Base-by-base conservation (phyloP, 129 eudicot genomes). In the Scalesia atractyloides region DNA sequence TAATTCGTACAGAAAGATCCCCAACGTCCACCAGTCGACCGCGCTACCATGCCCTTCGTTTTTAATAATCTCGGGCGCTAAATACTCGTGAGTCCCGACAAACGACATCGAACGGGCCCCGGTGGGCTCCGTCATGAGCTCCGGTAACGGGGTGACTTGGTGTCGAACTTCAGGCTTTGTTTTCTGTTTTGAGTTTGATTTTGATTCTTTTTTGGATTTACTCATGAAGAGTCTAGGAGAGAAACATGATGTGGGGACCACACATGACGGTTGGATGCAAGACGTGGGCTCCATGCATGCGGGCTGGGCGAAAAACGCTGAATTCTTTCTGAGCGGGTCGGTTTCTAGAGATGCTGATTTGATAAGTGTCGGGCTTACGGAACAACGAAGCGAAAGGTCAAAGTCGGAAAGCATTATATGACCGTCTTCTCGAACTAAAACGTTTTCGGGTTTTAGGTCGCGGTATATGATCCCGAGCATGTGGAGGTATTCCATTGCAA, bases 401-500 rank as follows among this genome's bases (percentile, higher is more conserved):
- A 91, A 91, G 61, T 91, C 97, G 2, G 96, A 84, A 3, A 91
- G 89, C 96, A 91, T 91, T 26, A 88, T 91, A 84, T 91, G 97
- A 24, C 97, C 97, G 72, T 89, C 96, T 59, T 92, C 97, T 37
- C 96, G 72, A 18, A 91, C 97, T 1, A 91, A 90, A 50, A 91
- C 96, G n/a, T 91, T 91, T 76, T 88, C 96, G 1, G 97, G 96
- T 77, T 91, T 91, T 14, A 88, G 81, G 69, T 91, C 97, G 20
- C 96, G 91, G 50, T 88, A 91, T 5, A 92, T 85, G 44, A 91
- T 86, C 79, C 97, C 97, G 10, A 91, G 96, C 97, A 91, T 92
- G 82, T 92, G 97, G 8, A 92, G 97, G 81, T 92, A 92, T 73
- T 92, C 97, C 84, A 92, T 50, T 24, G 97, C 86, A 59, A 92